Conservation (phyloP, 2,329 filamentous ascomycete species). For the Fusarium veterinarium region DNA sequence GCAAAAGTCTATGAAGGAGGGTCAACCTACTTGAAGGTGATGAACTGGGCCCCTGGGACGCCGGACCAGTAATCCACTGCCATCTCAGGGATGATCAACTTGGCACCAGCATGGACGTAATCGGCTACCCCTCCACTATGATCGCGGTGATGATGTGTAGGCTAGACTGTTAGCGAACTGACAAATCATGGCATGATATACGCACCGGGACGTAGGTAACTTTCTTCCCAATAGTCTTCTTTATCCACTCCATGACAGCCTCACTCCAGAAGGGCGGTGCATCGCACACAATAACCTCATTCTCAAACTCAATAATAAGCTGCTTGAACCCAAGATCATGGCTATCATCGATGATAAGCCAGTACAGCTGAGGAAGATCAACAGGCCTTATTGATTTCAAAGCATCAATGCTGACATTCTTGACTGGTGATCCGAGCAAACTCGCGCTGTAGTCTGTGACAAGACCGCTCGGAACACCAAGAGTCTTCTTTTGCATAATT, state of each 20-base stretch:
- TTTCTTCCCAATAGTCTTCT: slow-evolving; percentile 9
- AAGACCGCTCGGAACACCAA: background rate
- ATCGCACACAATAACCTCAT: slow-evolving; percentile 25
- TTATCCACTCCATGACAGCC: slow-evolving; percentile 21
- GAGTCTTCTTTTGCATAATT: background rate
- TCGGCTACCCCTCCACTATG: too few species aligned
- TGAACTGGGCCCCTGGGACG: background rate
- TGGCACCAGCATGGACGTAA: too few species aligned
- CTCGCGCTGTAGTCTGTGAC: slow-evolving; percentile 30
- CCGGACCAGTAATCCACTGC: slow-evolving; percentile 20
- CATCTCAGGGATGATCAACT: background rate
- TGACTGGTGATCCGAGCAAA: slow-evolving; percentile 10
- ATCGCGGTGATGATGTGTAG: slow-evolving; percentile 17
- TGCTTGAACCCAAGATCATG: slow-evolving; percentile 21
- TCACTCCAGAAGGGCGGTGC: slow-evolving; percentile 9
- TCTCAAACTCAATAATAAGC: slow-evolving; percentile 31
- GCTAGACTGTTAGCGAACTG: background rate
- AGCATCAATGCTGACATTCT: background rate
- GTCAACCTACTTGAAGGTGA: slow-evolving; percentile 23
- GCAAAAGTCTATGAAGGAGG: fast-evolving
- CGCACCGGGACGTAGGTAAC: slow-evolving; percentile 20
- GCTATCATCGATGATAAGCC: slow-evolving; percentile 16
- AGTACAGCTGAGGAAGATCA: slow-evolving; percentile 4
- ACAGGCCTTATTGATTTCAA: background rate
- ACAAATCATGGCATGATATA: background rate